These are phyloP conservation scores for Aspergillus eucalypticola DNA, from an alignment of 2,329 filamentous ascomycete species.

Conservation along the genomic window DNA sequence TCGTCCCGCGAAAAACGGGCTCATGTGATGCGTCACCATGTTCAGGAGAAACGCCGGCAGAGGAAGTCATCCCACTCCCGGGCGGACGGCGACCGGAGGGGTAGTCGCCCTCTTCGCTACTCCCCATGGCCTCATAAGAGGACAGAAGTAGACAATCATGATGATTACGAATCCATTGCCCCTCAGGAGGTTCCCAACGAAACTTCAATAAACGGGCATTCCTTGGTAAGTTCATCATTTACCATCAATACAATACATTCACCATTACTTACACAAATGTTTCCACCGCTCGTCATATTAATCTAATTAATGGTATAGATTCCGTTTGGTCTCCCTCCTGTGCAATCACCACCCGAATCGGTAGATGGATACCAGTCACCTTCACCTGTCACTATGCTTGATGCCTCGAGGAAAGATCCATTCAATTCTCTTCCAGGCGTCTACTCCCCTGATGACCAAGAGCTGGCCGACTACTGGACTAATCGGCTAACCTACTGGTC, in stretches of 20 bases:
- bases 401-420: conserved; percentile 35
- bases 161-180: neutral
- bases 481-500: conserved; percentile 44
- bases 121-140: conserved; percentile 29
- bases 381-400: conserved; percentile 29
- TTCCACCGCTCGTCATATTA: neutral
- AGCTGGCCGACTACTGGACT: conserved; percentile 39
- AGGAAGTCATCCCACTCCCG: conserved; percentile 29
- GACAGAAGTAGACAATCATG: conserved; percentile 5
- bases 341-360: conserved; percentile 5
- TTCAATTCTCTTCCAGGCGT: conserved; percentile 33
- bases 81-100: conserved; percentile 17
- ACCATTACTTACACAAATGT: too few species aligned
- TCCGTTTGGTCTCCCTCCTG: neutral
- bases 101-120: conserved; percentile 19
- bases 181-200: conserved; percentile 1
- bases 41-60: conserved; percentile 43
- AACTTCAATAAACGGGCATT: neutral
- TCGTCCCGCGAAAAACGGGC: conserved; percentile 46
- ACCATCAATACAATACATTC: neutral
- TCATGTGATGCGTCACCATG: conserved; percentile 48
- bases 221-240: conserved; percentile 8
- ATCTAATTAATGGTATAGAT: neutral
- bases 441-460: conserved; percentile 29
- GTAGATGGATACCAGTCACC: conserved; percentile 13